Evolutionary conservation across 2,329 filamentous ascomycete species (phyloP), one percentile per base, ranked within the genome.

Genomic region (Sclerotinia spermophila): DNA sequence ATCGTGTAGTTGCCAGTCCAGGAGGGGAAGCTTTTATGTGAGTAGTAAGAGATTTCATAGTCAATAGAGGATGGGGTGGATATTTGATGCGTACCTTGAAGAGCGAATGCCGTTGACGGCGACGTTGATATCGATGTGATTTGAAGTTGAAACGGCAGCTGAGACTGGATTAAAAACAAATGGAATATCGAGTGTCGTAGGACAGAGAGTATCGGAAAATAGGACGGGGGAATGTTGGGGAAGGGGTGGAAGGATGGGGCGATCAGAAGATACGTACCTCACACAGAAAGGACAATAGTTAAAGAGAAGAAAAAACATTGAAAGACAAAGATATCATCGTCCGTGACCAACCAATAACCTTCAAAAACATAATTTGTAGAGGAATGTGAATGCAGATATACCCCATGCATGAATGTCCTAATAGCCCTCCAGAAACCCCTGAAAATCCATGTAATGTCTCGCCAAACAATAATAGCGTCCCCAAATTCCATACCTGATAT

Each of bases 181-280:
- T 60, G 58, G 35, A 19, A n/a, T 44, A 44, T 21, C 64, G 67
- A 42, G 27, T 33, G 35, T 53, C 19, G 45, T 40, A 65, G 45
- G n/a, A 21, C 30, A 58, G 45, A 61, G 56, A 45, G 66, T 33
- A 48, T 35, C 42, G 33, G 42, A 64, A 48, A 48, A 67, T 42
- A 56, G 60, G 66, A 53, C 48, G 61, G 68, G 59, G 35, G 40
- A 21, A 33, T 38, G 21, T 2, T 64, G 62, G 40, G 62, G 51
- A 35, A 40, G 44, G 5, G 35, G 33, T 56, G 33, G 17, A 38
- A 10, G 30, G 66, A 44, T 53, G 35, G 59, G 27, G 64, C 62
- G 67, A 59, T 70, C 59, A 60, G 65, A 72, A 73, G 48, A 70
- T 76, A 77, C 76, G 75, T 78, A 78, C 76, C 76, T 77, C 73